Evolutionary conservation across 148 eudicot species (phyloP), one percentile per base, ranked within the genome.

Genomic region (Simmondsia chinensis): DNA sequence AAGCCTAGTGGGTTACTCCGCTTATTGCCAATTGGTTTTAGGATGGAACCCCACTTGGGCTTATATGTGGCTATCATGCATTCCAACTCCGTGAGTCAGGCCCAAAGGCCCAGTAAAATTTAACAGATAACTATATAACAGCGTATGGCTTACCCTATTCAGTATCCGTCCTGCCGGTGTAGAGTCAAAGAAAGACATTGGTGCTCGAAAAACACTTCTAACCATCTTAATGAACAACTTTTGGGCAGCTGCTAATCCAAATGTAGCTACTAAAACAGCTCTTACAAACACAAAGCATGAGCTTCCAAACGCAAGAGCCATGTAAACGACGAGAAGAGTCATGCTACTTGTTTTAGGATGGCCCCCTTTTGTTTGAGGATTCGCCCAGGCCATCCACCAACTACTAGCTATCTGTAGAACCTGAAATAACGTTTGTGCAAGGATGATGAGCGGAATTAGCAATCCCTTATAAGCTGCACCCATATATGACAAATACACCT

Each of bases 311-410:
- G 93, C 97, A 54, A 89, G 93, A 32, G 85, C 88, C 95, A 85
- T 82, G 60, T 89, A 89, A 50, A 89, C 95, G 64, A 70, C 62
- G 55, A 89, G 74, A 51, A 89, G 78, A 4, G 75, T 70, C 61
- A 79, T 25, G 59, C 50, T 79, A 64, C 82, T 79, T 15, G 87
- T 74, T 64, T 61, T 76, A 12, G 95, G 84, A 46, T 58, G 52
- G 47, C 76, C 87, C 54, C 93, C 91, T 19, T 68, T 59, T 7
- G 91, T 78, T 58, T 78, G 87, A 13, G 97, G 95, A 51, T 76
- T 84, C 22, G 97, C 97, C 95, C 95, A 89, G 19, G 97, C 95
- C 97, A 89, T 84, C 97, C 97, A 89, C 87, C 84, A 89, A 68
- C 69, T 89, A 55, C 97, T 85, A 31, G 93, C 95, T 58, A 89